Conservation (phyloP, 257 asterid genomes). For the Plantago major region DNA sequence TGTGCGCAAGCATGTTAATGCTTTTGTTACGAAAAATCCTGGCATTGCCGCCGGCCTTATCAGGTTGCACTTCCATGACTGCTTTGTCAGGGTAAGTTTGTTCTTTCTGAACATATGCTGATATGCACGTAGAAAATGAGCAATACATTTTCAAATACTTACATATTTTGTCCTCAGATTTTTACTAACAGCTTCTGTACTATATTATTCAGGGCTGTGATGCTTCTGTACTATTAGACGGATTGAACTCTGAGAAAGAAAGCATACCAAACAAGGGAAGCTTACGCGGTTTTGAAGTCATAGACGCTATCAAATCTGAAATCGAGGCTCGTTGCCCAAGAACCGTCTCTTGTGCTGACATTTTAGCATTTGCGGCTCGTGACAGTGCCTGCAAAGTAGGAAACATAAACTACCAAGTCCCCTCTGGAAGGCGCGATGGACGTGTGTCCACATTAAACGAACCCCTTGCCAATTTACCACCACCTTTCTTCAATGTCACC, state of each 20-base stretch:
- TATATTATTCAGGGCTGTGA: conserved; percentile 45
- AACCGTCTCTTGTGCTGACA: conserved; percentile 57
- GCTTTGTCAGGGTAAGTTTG: conserved; percentile 57
- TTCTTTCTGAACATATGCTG: too few relatives aligned
- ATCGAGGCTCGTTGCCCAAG: conserved; percentile 45
- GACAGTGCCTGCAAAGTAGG: conserved; percentile 48
- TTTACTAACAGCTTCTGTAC: not conserved
- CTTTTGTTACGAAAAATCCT: conserved; percentile 33
- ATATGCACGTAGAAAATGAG: too few relatives aligned
- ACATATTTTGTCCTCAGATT: not conserved
- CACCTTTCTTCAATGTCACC: conserved; percentile 45
- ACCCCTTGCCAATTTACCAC: conserved; percentile 34
- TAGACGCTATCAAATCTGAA: conserved; percentile 48
- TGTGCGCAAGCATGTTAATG: conserved; percentile 36
- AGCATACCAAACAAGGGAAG: conserved; percentile 39
- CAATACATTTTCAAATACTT: too few relatives aligned
- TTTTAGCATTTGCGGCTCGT: conserved; percentile 61
- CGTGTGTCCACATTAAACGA: conserved; percentile 32
- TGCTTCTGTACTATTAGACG: conserved; percentile 45
- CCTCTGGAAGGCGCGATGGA: conserved; percentile 60
- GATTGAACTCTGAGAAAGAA: conserved; percentile 36
- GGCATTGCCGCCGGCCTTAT: conserved; percentile 69
- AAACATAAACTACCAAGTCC: conserved; percentile 35
- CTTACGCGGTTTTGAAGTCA: conserved; percentile 52
- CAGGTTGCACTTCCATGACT: conserved; percentile 68